Evolutionary conservation across 1,284 basidiomycete species (phyloP).

Genomic region (Leccinum proximum): DNA sequence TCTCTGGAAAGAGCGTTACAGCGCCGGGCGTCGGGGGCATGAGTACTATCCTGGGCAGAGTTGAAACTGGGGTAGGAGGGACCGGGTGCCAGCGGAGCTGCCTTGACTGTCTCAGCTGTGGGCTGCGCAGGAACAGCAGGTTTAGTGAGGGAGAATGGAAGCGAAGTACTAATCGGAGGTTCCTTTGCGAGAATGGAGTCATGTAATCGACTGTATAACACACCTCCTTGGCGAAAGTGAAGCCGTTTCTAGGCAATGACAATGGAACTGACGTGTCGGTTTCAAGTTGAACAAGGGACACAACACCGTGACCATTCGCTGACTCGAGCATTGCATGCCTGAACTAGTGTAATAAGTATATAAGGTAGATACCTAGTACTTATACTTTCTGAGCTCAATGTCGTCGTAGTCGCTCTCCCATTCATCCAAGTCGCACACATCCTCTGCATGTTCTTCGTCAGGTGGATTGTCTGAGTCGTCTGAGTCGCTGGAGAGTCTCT

Average conservation of each 20-base stretch:
- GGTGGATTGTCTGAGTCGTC: neutral
- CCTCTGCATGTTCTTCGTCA: neutral
- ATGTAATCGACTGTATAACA: no score
- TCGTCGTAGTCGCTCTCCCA: neutral
- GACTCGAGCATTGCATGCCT: no score
- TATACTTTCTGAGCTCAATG: neutral
- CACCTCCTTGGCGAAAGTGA: no score
- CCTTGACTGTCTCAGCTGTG: slow-evolving; percentile 6
- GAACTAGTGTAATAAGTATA: no score
- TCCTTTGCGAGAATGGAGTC: slow-evolving; percentile 51
- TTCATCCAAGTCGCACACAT: neutral
- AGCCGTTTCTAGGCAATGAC: slow-evolving; percentile 36
- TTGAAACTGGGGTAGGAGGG: slow-evolving; percentile 8
- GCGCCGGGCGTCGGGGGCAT: slow-evolving; percentile 30
- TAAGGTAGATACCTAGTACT: neutral
- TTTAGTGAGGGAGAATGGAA: slow-evolving; percentile 64
- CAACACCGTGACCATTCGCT: no score
- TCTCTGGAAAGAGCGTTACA: slow-evolving; percentile 17
- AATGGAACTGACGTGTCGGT: neutral
- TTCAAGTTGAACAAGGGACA: no score
- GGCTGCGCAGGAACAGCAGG: slow-evolving; percentile 18
- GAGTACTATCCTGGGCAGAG: slow-evolving; percentile 24
- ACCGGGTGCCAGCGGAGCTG: neutral
- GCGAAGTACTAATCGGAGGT: slow-evolving; percentile 54
- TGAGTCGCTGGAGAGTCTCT: neutral